A percentile compares a stretch with the other conserved stretches of the same genome.
Conservation (phyloP, 805 yeast species). For the Zygoascus tannicola region DNA sequence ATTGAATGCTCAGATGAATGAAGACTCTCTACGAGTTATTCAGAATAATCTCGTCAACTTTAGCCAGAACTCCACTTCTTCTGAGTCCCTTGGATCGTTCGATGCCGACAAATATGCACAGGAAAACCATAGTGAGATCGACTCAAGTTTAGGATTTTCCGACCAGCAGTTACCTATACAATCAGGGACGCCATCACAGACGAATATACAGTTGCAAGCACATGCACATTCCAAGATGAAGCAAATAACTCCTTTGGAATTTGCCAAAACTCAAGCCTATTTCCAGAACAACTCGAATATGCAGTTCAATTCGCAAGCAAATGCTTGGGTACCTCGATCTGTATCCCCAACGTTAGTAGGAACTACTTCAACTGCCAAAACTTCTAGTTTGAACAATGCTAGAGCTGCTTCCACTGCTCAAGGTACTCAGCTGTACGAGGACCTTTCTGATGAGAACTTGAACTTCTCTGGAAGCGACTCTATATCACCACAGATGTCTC, state of each 20-base stretch:
- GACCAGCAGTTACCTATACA: not conserved
- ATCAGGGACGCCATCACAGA: not conserved
- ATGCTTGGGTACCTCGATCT: not conserved
- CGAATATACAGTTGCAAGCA: not conserved
- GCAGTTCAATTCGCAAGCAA: slow-evolving; percentile 1
- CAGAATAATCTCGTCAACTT: not conserved
- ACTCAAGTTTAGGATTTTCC: not conserved
- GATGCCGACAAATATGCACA: not conserved
- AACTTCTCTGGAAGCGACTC: not conserved
- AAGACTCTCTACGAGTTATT: not conserved
- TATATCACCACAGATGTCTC: not conserved
- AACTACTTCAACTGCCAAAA: not conserved
- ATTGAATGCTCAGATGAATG: not conserved
- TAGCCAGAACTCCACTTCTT: not conserved
- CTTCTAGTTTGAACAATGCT: not conserved
- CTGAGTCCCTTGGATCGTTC: not conserved
- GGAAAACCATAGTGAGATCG: not conserved
- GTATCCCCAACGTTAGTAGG: not conserved
- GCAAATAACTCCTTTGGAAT: slow-evolving; percentile 16
- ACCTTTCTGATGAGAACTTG: not conserved
- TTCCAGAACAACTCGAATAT: not conserved
- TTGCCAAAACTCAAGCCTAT: slow-evolving; percentile 11
- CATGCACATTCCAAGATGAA: slow-evolving; percentile 9
- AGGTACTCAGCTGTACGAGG: not conserved
- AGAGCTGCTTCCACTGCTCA: not conserved